Evolutionary conservation across 495 filamentous ascomycete genomes (phyloP), one percentile per base, ranked within the genome.

Genomic region (Trichoderma virens): DNA sequence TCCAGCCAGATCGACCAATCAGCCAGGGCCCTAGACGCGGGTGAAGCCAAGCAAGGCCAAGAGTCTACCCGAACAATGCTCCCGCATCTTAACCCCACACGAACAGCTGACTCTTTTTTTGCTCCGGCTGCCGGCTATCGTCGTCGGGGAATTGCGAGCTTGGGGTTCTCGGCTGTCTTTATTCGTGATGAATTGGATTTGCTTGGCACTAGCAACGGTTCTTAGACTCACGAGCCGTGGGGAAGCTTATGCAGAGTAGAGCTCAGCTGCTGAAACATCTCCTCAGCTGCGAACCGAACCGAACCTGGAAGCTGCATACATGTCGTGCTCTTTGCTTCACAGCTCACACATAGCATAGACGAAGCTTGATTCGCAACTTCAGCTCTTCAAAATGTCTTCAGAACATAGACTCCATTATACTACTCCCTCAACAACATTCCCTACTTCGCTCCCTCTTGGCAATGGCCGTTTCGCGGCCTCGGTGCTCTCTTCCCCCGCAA

Each of bases 401-500:
- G 61, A 62, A 45, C 35, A 67, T 32, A 23, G 41, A 16, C 65
- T 66, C 6, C 30, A 38, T 25, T 66, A 66, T 23, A 60, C 47
- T 41, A 47, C 62, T 2, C 61, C 65, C 14, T 61, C 65, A 28
- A 66, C 23, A n/a, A 31, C 27, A 16, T 66, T 61, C n/a, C 41
- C 41, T 3, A 41, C 39, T 9, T 45, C 59, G 13, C 20, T 66
- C 16, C 65, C 65, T 41, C 61, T 66, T 25, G 65, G 65, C 20
- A 66, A 66, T 31, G 65, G 65, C 18, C 43, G 65, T 18, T 43
- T 66, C 25, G 65, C 60, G 41, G 65, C 65, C 28, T 56, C 64
- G 18, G 65, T 67, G 6, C 62, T 67, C 18, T 67, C 66, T 6
- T 64, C 60, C 5, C 64, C 56, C 16, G 25, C 45, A 7, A 25